Evolutionary conservation across 345 rosid species (phyloP).

Genomic region (Arabis alpina): DNA sequence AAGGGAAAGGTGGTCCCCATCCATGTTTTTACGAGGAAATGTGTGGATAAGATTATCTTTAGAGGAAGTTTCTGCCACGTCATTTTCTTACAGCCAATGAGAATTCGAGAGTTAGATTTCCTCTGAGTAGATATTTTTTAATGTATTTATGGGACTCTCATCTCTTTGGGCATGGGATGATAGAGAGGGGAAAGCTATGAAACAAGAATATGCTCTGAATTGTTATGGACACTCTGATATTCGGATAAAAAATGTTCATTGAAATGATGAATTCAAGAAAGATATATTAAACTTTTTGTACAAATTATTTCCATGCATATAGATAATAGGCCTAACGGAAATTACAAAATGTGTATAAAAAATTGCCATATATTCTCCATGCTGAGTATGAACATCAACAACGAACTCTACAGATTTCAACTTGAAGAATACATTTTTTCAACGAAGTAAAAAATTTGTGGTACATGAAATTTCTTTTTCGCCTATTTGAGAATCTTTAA

Average conservation of each 20-base stretch:
- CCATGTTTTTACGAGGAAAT: conserved; percentile 35
- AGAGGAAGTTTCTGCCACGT: conserved; percentile 50
- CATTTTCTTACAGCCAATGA: conserved; percentile 59
- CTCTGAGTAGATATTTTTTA: conserved; percentile 34
- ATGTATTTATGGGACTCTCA: conserved; percentile 34
- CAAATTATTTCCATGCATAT: conserved; percentile 4
- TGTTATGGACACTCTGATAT: conserved; percentile 33
- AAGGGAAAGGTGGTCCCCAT: conserved; percentile 12
- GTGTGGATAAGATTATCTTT: conserved; percentile 62
- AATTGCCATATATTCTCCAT: conserved; percentile 2
- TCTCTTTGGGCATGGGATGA: conserved; percentile 25
- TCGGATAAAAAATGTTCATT: conserved; percentile 1
- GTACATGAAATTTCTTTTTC: conserved; percentile 29
- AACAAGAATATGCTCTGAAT: conserved; percentile 19
- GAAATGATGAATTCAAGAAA: conserved; percentile 1
- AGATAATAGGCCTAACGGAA: background rate
- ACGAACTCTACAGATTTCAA: conserved; percentile 51
- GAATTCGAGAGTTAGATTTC: conserved; percentile 60
- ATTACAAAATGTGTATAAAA: background rate
- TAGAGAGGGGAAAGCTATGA: background rate
- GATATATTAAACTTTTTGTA: too few relatives aligned
- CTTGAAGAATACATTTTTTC: conserved; percentile 38
- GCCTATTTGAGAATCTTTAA: background rate
- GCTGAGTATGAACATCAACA: background rate
- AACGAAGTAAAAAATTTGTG: background rate